These are phyloP conservation scores for Triticum aestivum DNA, from an alignment of 176 grass and related monocot species.

Conservation along the genomic window DNA sequence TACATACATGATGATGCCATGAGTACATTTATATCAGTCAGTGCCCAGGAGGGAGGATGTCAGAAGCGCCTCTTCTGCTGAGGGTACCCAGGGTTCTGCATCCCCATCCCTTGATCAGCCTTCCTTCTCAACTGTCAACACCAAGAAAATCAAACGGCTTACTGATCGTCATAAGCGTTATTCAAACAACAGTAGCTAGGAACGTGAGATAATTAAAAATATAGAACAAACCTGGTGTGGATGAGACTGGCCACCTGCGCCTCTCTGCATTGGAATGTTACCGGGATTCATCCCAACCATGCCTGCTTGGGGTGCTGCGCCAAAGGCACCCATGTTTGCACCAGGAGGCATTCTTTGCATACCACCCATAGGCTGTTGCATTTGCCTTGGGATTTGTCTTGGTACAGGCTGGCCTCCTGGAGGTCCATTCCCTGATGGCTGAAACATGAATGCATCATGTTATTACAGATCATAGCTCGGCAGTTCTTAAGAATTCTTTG, in stretches of 20 bases:
- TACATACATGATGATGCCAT: slow-evolving; percentile 23
- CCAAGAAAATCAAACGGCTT: slow-evolving; percentile 1
- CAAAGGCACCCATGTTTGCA: slow-evolving; percentile 61
- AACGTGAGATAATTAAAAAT: not conserved
- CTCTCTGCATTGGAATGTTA: slow-evolving; percentile 86
- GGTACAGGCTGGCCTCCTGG: slow-evolving; percentile 54
- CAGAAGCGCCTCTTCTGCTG: slow-evolving; percentile 90
- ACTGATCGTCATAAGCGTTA: not conserved
- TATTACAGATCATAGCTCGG: not conserved
- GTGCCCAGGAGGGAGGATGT: slow-evolving; percentile 6
- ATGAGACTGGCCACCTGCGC: slow-evolving; percentile 59
- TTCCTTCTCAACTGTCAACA: slow-evolving; percentile 72
- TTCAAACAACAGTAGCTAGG: slow-evolving; percentile 7
- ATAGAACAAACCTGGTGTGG: slow-evolving; percentile 70
- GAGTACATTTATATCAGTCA: slow-evolving; percentile 27
- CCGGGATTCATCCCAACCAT: slow-evolving; percentile 68
- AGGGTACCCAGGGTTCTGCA: slow-evolving; percentile 94
- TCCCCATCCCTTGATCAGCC: slow-evolving; percentile 75
- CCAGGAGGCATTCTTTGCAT: slow-evolving; percentile 68
- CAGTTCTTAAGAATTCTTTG: not conserved
- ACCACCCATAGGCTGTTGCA: slow-evolving; percentile 69
- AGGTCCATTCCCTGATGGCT: slow-evolving; percentile 72
- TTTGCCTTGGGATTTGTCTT: slow-evolving; percentile 72
- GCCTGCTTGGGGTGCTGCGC: slow-evolving; percentile 69
- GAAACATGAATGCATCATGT: slow-evolving; percentile 23